These are phyloP conservation scores for Fragilariopsis cylindrus DNA, from an alignment of 108 stramenopile species.

Conservation along the genomic window DNA sequence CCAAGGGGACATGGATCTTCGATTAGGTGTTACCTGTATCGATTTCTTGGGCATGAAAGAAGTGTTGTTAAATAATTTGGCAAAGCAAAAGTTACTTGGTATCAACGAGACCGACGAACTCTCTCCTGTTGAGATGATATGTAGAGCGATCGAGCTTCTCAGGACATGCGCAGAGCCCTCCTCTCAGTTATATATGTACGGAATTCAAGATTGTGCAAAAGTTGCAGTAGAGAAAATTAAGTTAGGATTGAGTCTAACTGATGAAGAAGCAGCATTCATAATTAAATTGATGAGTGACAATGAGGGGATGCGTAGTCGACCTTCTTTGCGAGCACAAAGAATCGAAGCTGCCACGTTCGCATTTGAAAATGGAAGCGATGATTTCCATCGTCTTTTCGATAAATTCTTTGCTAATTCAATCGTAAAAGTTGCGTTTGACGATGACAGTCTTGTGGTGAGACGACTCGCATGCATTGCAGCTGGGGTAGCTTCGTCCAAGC, in stretches of 20 bases:
- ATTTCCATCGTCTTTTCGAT: conserved; percentile 31
- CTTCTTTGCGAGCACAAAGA: conserved; percentile 25
- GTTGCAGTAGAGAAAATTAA: not conserved
- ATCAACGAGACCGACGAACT: not conserved
- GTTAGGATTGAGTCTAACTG: conserved; percentile 4
- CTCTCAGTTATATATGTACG: conserved; percentile 11
- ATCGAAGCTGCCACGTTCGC: conserved; percentile 39
- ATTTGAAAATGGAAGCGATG: conserved; percentile 40
- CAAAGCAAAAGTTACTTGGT: not conserved
- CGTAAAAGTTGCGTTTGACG: conserved; percentile 30
- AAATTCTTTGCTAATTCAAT: conserved; percentile 22
- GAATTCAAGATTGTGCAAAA: conserved; percentile 12
- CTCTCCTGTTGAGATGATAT: conserved; percentile 17
- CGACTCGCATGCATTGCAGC: conserved; percentile 30
- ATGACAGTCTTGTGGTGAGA: conserved; percentile 23
- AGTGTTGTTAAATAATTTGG: conserved; percentile 11
- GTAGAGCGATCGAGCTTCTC: conserved; percentile 26
- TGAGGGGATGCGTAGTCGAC: conserved; percentile 37
- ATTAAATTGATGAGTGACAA: conserved; percentile 13
- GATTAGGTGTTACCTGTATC: conserved; percentile 1
- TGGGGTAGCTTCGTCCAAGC: not conserved
- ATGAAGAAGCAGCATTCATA: conserved; percentile 21
- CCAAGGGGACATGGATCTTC: conserved; percentile 30
- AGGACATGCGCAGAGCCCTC: conserved; percentile 17
- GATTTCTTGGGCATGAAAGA: conserved; percentile 4